Evolutionary conservation across 192 early-diverging fungal species (phyloP), one percentile per base, ranked within the genome.

Genomic region (Piromyces sp.): DNA sequence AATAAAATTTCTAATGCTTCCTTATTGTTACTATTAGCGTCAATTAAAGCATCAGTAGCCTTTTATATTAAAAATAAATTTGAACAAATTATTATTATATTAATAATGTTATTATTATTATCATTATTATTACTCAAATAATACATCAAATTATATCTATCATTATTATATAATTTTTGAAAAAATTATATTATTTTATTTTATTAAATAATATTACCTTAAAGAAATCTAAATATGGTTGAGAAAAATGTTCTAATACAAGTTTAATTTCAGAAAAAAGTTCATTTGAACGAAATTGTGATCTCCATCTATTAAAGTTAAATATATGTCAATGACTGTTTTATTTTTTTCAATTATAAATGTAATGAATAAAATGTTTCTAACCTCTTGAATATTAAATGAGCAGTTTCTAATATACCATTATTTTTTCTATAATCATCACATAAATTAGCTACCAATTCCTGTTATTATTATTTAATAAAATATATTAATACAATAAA

Each of bases 221-320:
- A 84, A 98, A 95, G 17, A 98, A 90, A 79, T 93, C 87, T 81
- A 94, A 87, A 86, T 94, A 97, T 22, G 95, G 90, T 28, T 89
- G 88, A 29, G 92, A 92, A 86, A 99, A 98, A 85, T 94, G 86
- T 37, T 91, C 90, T 85, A 99, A 82, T 30, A 97, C 96, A 81
- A 92, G 91, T 84, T 97, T 96, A 90, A 99, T 99, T 82, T 96
- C 94, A 14, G 87, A 82, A 86, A 94, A 97, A 30, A 99, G 87
- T 30, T 83, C 86, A 84, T 98, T 93, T 11, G 93, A 90, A 80
- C 91, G 88, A 84, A 95, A 93, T 83, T 93, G 92, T 29, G 91
- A 89, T 83, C 96, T 90, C 94, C 95, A 99, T 84, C 94, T 95
- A 86, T 33, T 38, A 38, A n/a, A n/a, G n/a, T n/a, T n/a, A n/a